These are phyloP conservation scores for Talinum fruticosum DNA, from an alignment of 148 eudicot genomes.

Conservation along the genomic window DNA sequence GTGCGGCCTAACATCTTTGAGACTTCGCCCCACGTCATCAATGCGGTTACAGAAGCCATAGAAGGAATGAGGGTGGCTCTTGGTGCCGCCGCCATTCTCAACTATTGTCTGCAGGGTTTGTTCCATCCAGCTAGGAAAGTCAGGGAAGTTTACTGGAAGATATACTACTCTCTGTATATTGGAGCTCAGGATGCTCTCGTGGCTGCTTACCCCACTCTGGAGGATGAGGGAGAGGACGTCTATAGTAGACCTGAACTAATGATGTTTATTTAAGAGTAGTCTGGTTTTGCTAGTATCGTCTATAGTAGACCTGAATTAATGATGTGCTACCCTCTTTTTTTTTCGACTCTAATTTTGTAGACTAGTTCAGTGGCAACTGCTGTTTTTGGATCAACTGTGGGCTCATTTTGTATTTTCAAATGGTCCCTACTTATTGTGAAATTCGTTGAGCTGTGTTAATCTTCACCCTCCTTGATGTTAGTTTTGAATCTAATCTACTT, in stretches of 20 bases:
- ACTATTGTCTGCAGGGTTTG: constrained; percentile 88
- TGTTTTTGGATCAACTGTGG: no score
- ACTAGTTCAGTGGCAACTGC: no score
- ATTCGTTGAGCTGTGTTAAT: no score
- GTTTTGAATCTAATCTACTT: no score
- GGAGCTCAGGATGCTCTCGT: constrained; percentile 92
- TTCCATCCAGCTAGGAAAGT: constrained; percentile 98
- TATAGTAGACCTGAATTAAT: no score
- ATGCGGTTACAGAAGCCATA: constrained; percentile 90
- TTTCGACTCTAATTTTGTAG: no score
- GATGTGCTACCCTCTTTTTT: no score
- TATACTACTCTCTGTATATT: constrained; percentile 83
- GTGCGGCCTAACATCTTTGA: constrained; percentile 96
- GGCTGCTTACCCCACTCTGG: constrained; percentile 78
- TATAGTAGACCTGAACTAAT: constrained; percentile 76
- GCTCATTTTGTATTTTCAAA: no score
- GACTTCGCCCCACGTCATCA: constrained; percentile 92
- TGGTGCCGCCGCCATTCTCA: constrained; percentile 79
- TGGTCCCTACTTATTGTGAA: no score
- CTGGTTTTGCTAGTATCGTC: no score
- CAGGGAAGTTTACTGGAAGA: constrained; percentile 95
- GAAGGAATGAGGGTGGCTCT: constrained; percentile 90
- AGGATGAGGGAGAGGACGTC: constrained; percentile 66
- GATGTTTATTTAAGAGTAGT: constrained; percentile 54
- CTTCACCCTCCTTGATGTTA: no score